These are phyloP conservation scores for Linnemannia schmuckeri DNA, from an alignment of 192 early-diverging fungal genomes.

Conservation along the genomic window DNA sequence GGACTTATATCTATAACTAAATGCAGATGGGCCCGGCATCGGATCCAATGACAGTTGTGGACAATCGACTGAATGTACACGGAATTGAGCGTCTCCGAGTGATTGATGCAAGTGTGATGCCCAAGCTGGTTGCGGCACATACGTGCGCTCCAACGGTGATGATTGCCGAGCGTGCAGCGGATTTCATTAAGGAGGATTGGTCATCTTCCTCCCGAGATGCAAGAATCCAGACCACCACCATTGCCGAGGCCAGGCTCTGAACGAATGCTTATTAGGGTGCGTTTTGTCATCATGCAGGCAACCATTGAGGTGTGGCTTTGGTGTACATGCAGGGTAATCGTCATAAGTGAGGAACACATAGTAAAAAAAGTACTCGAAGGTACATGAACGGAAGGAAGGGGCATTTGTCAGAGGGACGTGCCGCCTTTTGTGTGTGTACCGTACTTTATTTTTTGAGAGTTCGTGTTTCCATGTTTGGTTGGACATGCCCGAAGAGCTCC, in stretches of 20 bases:
- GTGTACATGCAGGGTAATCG: too few relatives aligned
- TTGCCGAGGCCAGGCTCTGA: background rate
- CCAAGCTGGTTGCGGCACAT: conserved; percentile 32
- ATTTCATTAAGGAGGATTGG: conserved; percentile 46
- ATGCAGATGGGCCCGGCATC: conserved; percentile 33
- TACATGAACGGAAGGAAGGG: too few relatives aligned
- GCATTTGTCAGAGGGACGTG: too few relatives aligned
- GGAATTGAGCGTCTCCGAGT: conserved; percentile 35
- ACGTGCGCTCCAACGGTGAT: conserved; percentile 43
- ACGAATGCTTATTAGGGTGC: background rate
- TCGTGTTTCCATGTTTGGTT: conserved; percentile 7
- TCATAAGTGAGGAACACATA: too few relatives aligned
- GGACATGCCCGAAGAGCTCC: background rate
- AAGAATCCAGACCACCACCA: background rate
- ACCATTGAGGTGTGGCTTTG: too few relatives aligned
- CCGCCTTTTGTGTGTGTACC: background rate
- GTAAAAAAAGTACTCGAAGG: too few relatives aligned
- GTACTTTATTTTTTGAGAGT: background rate
- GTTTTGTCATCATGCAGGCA: background rate
- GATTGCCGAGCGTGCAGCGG: conserved; percentile 39
- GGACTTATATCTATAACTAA: too few relatives aligned
- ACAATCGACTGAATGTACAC: conserved; percentile 27
- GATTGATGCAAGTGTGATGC: conserved; percentile 45
- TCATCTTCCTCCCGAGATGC: background rate
- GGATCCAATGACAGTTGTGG: conserved; percentile 35